These are phyloP conservation scores for Pinus albicaulis DNA, from an alignment of 75 land plant genomes.

Conservation along the genomic window DNA sequence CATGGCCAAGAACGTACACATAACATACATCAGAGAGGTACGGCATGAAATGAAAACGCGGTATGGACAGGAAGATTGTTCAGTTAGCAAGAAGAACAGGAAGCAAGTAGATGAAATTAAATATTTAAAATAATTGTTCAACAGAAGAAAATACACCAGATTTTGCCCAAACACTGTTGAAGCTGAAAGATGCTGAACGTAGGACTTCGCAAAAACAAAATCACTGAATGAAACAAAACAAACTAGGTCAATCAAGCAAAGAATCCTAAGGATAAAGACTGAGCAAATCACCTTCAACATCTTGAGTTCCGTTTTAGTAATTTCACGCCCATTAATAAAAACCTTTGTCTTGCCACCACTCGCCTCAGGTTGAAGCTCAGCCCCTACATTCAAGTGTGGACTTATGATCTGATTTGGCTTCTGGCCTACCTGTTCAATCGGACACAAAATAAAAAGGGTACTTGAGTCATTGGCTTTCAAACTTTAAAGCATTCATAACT, in stretches of 20 bases:
- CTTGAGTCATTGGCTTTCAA: neutral
- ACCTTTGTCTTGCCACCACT: constrained; percentile 91
- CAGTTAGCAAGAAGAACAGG: neutral
- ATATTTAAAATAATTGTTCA: too few species aligned
- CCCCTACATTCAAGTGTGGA: constrained; percentile 82
- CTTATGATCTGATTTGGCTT: constrained; percentile 81
- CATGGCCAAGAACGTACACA: neutral
- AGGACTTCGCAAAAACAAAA: neutral
- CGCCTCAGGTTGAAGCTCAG: constrained; percentile 53
- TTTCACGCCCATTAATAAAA: constrained; percentile 87
- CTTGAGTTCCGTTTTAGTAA: constrained; percentile 80
- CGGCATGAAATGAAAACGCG: neutral
- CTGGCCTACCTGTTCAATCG: constrained; percentile 74
- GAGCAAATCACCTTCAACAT: constrained; percentile 79
- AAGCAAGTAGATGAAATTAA: too few species aligned
- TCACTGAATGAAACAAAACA: neutral
- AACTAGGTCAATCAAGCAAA: neutral
- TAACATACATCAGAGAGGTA: neutral
- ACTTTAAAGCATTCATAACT: neutral
- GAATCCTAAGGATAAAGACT: neutral
- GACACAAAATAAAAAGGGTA: constrained; percentile 3
- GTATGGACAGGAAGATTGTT: neutral
- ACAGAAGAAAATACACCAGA: too few species aligned
- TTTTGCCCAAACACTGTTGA: neutral
- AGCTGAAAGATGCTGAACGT: neutral